Conservation (phyloP, 106 monocot species). For the Acanthochlamys bracteata region DNA sequence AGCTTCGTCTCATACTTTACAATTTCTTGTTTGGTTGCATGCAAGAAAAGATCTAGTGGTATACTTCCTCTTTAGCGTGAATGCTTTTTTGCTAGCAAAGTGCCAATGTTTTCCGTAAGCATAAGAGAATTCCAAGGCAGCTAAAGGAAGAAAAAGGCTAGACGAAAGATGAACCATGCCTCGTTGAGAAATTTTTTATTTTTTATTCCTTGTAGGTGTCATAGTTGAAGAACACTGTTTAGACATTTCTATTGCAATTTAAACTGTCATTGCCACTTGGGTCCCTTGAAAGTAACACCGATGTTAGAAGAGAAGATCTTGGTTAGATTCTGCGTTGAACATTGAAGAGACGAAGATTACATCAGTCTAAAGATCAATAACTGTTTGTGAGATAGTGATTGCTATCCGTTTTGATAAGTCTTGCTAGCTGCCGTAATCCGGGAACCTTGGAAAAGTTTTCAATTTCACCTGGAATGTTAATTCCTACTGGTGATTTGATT, state of each 20-base stretch:
- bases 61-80: neutral
- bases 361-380: neutral
- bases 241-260: neutral
- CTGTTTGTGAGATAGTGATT: neutral
- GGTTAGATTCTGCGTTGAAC: conserved; percentile 1
- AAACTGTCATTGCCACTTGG: neutral
- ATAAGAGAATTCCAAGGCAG: conserved; percentile 12
- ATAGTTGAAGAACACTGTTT: too few relatives aligned
- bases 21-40: conserved; percentile 2
- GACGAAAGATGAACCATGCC: conserved; percentile 4
- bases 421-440: too few relatives aligned
- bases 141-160: neutral
- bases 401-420: too few relatives aligned
- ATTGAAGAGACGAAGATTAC: neutral
- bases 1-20: neutral
- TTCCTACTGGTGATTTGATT: too few relatives aligned
- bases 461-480: too few relatives aligned
- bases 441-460: too few relatives aligned
- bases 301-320: neutral
- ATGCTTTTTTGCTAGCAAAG: neutral
- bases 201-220: neutral
- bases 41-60: neutral
- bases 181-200: too few relatives aligned
- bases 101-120: conserved; percentile 1
- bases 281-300: neutral